Evolutionary conservation across 305 asterid species (phyloP).

Genomic region (Lippia alba): DNA sequence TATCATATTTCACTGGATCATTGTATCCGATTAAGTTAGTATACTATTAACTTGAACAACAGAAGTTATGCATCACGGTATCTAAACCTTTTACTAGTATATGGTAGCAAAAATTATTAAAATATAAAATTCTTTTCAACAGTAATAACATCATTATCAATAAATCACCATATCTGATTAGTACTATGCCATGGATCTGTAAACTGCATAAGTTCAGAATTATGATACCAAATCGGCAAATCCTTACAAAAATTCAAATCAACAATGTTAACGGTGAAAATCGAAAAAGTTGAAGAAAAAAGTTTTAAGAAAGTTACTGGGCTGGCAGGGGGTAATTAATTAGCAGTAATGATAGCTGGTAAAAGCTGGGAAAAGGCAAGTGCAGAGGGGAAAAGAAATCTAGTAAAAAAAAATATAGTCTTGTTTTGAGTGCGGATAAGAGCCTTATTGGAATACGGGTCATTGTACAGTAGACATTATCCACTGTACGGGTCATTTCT

Average conservation of each 20-base stretch:
- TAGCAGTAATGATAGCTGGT: constrained; percentile 5
- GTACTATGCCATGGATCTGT: no score
- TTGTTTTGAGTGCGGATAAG: constrained; percentile 18
- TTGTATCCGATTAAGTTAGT: no score
- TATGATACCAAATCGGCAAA: no score
- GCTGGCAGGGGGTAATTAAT: constrained; percentile 9
- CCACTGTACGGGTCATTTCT: not conserved
- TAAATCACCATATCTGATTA: no score
- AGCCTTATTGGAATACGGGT: constrained; percentile 15
- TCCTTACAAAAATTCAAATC: constrained; percentile 9
- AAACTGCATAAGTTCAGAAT: no score
- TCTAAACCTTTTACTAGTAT: no score
- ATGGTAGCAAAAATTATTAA: no score
- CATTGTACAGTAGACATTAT: constrained; percentile 1
- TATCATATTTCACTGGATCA: no score
- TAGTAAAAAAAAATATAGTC: not conserved
- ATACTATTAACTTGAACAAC: no score
- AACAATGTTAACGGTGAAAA: not conserved
- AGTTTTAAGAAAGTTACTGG: not conserved
- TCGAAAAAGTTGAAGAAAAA: constrained; percentile 7
- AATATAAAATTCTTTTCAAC: no score
- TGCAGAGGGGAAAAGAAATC: not conserved
- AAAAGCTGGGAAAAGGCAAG: not conserved
- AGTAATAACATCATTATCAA: no score
- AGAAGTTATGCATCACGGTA: no score